phyloP scores from a whole-genome alignment of 176 grass and related monocot species.

The Avena insularis region DNA sequence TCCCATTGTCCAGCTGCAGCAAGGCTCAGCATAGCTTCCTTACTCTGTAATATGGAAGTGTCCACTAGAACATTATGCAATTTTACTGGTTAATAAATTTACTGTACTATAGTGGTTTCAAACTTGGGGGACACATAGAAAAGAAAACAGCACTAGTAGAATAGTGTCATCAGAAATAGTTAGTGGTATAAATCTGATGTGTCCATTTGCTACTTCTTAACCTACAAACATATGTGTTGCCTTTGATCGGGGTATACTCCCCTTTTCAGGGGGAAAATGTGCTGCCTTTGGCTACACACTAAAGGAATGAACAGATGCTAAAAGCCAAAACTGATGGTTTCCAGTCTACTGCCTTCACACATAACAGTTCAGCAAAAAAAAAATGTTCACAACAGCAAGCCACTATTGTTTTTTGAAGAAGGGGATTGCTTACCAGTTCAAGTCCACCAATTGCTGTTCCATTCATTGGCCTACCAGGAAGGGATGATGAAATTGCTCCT shows the following conservation, averaged over 20 bases:
- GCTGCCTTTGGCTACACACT: not conserved
- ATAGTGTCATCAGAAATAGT: not conserved
- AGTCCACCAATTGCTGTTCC: conserved; percentile 53
- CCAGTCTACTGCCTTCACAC: conserved; percentile 1
- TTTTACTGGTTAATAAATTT: conserved; percentile 1
- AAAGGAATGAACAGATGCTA: not conserved
- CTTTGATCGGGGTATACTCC: not conserved
- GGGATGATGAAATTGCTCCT: conserved; percentile 50
- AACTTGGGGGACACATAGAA: not conserved
- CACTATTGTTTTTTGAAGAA: not conserved
- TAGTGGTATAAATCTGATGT: not conserved
- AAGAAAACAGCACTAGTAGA: not conserved
- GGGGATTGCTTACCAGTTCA: conserved; percentile 67
- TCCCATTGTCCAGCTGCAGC: conserved; percentile 78
- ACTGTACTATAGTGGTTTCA: conserved; percentile 17
- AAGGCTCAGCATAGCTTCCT: conserved; percentile 70
- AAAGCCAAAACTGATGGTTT: conserved; percentile 16
- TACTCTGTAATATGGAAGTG: conserved; percentile 62
- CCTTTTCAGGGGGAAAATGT: not conserved
- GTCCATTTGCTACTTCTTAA: conserved; percentile 9
- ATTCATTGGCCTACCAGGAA: conserved; percentile 45
- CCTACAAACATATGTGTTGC: conserved; percentile 26
- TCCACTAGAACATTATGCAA: not conserved
- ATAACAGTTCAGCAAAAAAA: not conserved
- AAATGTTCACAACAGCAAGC: conserved; percentile 6